These are phyloP conservation scores for Lepiota venenata DNA, from an alignment of 768 basidiomycete species.

Conservation along the genomic window DNA sequence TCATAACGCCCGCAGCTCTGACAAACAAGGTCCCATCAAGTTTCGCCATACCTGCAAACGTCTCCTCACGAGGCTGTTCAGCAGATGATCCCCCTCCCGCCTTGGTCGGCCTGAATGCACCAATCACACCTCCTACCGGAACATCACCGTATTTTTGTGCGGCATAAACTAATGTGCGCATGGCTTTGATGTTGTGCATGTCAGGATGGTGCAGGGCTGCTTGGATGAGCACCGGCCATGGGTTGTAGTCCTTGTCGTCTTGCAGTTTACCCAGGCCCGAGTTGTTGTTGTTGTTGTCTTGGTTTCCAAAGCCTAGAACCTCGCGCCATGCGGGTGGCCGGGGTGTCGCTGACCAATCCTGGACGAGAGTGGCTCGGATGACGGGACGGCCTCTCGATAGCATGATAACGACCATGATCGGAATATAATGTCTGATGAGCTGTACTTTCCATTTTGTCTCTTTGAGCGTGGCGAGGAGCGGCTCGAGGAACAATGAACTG, in stretches of 20 bases:
- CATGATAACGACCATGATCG: conserved; percentile 29
- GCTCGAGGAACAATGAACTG: conserved; percentile 46
- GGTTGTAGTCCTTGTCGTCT: conserved; percentile 37
- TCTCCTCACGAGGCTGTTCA: conserved; percentile 29
- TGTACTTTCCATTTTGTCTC: conserved; percentile 36
- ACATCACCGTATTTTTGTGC: conserved; percentile 43
- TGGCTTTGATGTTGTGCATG: conserved; percentile 46
- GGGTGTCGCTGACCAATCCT: conserved; percentile 41
- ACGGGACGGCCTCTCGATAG: conserved; percentile 49
- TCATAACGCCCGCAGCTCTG: conserved; percentile 52
- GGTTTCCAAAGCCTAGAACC: conserved; percentile 9
- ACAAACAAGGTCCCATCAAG: conserved; percentile 58
- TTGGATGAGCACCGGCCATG: conserved; percentile 50
- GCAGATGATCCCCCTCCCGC: conserved; percentile 16
- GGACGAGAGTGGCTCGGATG: conserved; percentile 43
- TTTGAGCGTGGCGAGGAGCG: conserved; percentile 31
- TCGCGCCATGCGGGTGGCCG: conserved; percentile 28
- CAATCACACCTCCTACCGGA: conserved; percentile 35
- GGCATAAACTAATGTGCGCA: conserved; percentile 47
- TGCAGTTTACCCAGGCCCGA: conserved; percentile 31
- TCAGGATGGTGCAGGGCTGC: conserved; percentile 47
- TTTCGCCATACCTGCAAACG: conserved; percentile 36
- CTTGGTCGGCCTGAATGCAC: conserved; percentile 30
- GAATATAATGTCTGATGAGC: conserved; percentile 41
- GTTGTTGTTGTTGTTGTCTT: too few relatives aligned